phyloP scores from a whole-genome alignment of 176 grass and related monocot species.

The Sorghum bicolor region Sorghum_bicolor_NCBIv3 NC_012872.2:5011501-5012000 shows the following conservation, averaged over 20 bases:
- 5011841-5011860: slow-evolving; percentile 57
- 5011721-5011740: slow-evolving; percentile 58
- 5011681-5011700: slow-evolving; percentile 71
- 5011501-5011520: not conserved
- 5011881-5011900: not conserved
- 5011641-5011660: not conserved
- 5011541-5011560: not conserved
- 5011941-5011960: slow-evolving; percentile 72
- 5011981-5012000: slow-evolving; percentile 42
- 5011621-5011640: not conserved
- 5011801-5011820: slow-evolving; percentile 85
- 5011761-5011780: slow-evolving; percentile 58
- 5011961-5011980: slow-evolving; percentile 39
- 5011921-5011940: slow-evolving; percentile 49
- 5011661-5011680: not conserved
- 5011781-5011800: slow-evolving; percentile 66
- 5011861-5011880: not conserved
- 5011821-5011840: slow-evolving; percentile 81
- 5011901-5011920: not conserved
- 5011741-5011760: slow-evolving; percentile 49
- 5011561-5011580: not conserved
- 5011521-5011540: not conserved
- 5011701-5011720: slow-evolving; percentile 72
- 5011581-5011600: not conserved
- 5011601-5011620: not conserved